Percentiles rank a stretch among this genome's conserved stretches.
phyloP scores from a whole-genome alignment of 2,329 filamentous ascomycete species.

The Cercospora nicotianae region DNA sequence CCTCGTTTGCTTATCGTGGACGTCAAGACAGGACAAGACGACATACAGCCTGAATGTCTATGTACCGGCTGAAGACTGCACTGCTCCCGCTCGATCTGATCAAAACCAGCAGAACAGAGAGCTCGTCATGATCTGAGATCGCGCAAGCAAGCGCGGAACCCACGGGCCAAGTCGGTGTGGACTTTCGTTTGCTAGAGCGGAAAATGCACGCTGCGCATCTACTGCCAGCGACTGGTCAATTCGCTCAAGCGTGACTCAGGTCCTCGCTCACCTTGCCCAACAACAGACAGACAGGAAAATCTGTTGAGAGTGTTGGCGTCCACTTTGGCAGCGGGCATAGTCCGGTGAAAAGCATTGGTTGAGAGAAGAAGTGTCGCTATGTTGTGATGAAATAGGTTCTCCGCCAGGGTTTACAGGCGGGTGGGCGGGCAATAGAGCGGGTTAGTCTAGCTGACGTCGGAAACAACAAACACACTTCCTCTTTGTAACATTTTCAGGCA shows the following conservation, averaged over 20 bases:
- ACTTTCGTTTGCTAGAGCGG: background rate
- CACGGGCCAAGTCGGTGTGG: background rate
- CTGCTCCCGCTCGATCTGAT: too few species aligned
- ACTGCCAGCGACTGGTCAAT: background rate
- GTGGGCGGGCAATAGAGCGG: background rate
- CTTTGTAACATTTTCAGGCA: background rate
- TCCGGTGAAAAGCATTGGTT: background rate
- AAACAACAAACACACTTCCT: background rate
- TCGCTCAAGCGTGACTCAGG: background rate
- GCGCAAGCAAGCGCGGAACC: conserved; percentile 2
- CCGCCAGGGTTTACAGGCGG: background rate
- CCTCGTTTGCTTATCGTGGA: background rate
- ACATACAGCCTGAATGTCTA: background rate
- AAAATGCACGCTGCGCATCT: background rate
- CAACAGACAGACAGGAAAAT: background rate
- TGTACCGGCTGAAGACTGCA: background rate
- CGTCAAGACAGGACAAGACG: background rate
- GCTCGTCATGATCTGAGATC: background rate
- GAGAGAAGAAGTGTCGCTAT: background rate
- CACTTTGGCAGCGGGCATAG: background rate
- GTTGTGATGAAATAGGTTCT: background rate
- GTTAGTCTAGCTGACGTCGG: background rate
- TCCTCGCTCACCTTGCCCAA: background rate
- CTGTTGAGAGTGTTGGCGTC: background rate
- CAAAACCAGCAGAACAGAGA: too few species aligned